These are phyloP conservation scores for Linderniella brevidens DNA, from an alignment of 257 asterid genomes.

Conservation along the genomic window DNA sequence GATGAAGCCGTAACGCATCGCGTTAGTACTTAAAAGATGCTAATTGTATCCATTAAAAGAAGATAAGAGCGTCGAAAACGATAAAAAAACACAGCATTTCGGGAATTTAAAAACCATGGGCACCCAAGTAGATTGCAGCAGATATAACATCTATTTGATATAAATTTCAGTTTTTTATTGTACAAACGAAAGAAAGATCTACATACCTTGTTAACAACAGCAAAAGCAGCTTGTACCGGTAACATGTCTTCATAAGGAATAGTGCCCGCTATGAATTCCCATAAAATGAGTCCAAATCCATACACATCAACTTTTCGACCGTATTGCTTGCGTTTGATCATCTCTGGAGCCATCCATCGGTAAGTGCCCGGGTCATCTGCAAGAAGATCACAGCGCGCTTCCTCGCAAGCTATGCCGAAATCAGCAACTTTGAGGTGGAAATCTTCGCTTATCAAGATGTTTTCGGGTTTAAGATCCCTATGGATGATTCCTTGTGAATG, in stretches of 20 bases:
- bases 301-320: conserved; percentile 54
- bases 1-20: conserved; percentile 2
- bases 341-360: conserved; percentile 86
- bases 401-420: conserved; percentile 67
- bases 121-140: too few relatives aligned
- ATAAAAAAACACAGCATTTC: too few relatives aligned
- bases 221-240: conserved; percentile 16
- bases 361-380: conserved; percentile 69
- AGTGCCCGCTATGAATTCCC: conserved; percentile 56
- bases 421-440: conserved; percentile 53
- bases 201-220: too few relatives aligned
- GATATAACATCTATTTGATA: too few relatives aligned
- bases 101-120: too few relatives aligned
- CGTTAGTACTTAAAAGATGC: background rate
- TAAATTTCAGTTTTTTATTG: too few relatives aligned
- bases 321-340: conserved; percentile 42
- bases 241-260: conserved; percentile 64
- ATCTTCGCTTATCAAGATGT: conserved; percentile 39
- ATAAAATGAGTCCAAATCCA: conserved; percentile 52
- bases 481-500: conserved; percentile 56
- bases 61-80: background rate
- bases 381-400: conserved; percentile 42
- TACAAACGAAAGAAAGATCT: too few relatives aligned
- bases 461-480: conserved; percentile 49
- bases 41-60: background rate